Evolutionary conservation across 306 rosid genomes (phyloP), one percentile per base, ranked within the genome.

Genomic region (Trifolium dubium): DNA sequence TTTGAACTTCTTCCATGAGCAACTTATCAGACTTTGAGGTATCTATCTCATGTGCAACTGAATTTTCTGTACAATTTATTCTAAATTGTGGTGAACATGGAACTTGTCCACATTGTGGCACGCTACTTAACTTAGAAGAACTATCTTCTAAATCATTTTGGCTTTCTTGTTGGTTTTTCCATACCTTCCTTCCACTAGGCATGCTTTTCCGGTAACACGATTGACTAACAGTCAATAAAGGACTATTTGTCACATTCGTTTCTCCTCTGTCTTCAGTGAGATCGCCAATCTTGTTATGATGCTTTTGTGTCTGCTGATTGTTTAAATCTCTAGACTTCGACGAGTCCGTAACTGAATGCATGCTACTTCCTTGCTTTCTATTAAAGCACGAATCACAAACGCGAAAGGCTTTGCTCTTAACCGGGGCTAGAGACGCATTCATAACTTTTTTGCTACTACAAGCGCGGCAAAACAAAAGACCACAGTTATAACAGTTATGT

Each of bases 401-500:
- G 49, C 98, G 89, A 64, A 77, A 90, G 15, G 88, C 88, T 86
- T 90, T 92, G 77, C 81, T 71, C 76, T 79, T 80, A 67, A 74
- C 82, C 0, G 94, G 94, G 13, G 98, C 98, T 67, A 92, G 87
- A 46, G 96, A 83, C 30, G 96, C 94, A 31, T 90, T 84, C 53
- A 50, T 44, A 32, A 76, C 83, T 77, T 83, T 92, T 73, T 80
- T 90, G 47, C 83, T 78, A 75, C 96, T 85, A 56, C 98, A 92
- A 30, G 80, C 14, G 50, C 77, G 84, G 77, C 98, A 92, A 76
- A 90, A 92, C 55, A 80, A 78, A 72, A 90, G 94, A 72, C 98
- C 96, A 15, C 98, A 92, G 69, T 87, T 85, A 70, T 92, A 89
- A 80, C 96, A 92, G 81, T 92, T 87, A 58, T 88, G 98, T 78